These are phyloP conservation scores for Phanerochaete carnosa DNA, from an alignment of 768 basidiomycete genomes.

Conservation along the genomic window DNA sequence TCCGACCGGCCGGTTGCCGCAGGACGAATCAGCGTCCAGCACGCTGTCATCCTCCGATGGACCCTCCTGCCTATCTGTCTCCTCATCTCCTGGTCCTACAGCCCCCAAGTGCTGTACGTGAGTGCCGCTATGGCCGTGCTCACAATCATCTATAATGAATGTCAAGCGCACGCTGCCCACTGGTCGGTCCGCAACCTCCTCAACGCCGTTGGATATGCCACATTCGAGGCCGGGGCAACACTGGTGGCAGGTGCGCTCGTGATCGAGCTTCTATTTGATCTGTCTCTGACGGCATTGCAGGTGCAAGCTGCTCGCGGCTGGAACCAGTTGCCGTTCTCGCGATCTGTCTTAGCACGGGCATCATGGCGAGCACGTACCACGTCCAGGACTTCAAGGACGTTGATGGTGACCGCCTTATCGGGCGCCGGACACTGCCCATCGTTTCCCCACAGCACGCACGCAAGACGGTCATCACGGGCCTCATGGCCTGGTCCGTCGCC, in stretches of 20 bases:
- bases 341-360: slow-evolving; percentile 24
- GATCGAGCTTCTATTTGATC: not conserved
- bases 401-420: slow-evolving; percentile 7
- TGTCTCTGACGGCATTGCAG: slow-evolving; percentile 10
- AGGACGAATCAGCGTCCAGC: slow-evolving; percentile 15
- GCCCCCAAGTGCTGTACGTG: slow-evolving; percentile 3
- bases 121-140: slow-evolving; percentile 16
- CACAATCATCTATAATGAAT: slow-evolving; percentile 21
- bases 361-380: slow-evolving; percentile 35
- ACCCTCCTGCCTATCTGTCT: slow-evolving; percentile 18
- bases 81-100: slow-evolving; percentile 8
- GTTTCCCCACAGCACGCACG: slow-evolving; percentile 12
- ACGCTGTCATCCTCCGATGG: slow-evolving; percentile 19
- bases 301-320: slow-evolving; percentile 19
- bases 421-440: slow-evolving; percentile 7
- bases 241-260: slow-evolving; percentile 31
- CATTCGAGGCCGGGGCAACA: slow-evolving; percentile 37
- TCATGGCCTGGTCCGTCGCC: slow-evolving; percentile 22
- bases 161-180: slow-evolving; percentile 17
- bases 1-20: slow-evolving; percentile 24
- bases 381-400: slow-evolving; percentile 22
- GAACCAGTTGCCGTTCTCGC: slow-evolving; percentile 17
- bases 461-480: slow-evolving; percentile 15
- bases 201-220: slow-evolving; percentile 34
- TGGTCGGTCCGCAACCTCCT: slow-evolving; percentile 35